These are phyloP conservation scores for Viola odorata DNA, from an alignment of 345 rosid genomes.

Conservation along the genomic window DNA sequence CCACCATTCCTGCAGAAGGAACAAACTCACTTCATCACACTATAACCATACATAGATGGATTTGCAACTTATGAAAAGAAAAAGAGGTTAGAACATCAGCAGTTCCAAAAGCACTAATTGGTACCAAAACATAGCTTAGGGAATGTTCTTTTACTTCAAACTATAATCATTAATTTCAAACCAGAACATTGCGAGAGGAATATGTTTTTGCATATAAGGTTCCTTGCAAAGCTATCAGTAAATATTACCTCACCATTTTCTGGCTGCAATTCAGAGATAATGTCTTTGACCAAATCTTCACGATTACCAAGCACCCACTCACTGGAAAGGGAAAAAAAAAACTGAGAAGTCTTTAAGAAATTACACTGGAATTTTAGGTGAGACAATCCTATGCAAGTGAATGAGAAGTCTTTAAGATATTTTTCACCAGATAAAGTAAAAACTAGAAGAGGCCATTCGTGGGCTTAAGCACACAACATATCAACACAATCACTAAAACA, in stretches of 20 bases:
- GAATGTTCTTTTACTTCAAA: too few relatives aligned
- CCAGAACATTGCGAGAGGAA: too few relatives aligned
- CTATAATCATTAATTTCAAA: too few relatives aligned
- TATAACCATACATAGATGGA: background rate
- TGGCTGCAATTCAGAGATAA: conserved; percentile 60
- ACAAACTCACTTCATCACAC: conserved; percentile 10
- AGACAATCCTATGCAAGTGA: too few relatives aligned
- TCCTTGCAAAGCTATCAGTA: background rate
- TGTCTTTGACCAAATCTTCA: conserved; percentile 91
- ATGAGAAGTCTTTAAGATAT: too few relatives aligned
- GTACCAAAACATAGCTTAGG: too few relatives aligned
- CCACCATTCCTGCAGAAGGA: conserved; percentile 81
- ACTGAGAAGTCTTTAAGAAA: too few relatives aligned
- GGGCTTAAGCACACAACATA: background rate
- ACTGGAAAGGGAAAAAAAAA: conserved; percentile 35
- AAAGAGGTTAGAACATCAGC: background rate
- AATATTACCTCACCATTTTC: conserved; percentile 72
- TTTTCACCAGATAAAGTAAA: background rate
- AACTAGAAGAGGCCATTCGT: background rate
- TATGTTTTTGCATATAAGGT: too few relatives aligned
- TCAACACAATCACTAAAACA: background rate
- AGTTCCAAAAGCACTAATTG: too few relatives aligned
- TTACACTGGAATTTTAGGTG: too few relatives aligned
- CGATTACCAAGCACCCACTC: conserved; percentile 97
- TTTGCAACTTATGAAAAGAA: background rate